A percentile compares a stretch with the other conserved stretches of the same genome.
These are phyloP conservation scores for Yarrowia sp. DNA, from an alignment of 805 yeast species.

Conservation along the genomic window DNA sequence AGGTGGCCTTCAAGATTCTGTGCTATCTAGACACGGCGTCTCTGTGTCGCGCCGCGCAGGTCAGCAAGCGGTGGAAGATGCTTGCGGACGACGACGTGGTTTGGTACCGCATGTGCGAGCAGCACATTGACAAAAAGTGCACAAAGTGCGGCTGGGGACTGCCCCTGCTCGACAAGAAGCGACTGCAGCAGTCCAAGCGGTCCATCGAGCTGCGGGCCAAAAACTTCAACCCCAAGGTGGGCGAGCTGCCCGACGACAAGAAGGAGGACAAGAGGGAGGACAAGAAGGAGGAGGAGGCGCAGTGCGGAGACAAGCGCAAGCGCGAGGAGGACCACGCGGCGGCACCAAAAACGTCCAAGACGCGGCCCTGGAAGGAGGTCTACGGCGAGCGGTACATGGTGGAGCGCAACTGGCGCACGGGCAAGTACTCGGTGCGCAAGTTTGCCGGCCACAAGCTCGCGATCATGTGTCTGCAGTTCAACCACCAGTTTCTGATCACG, in stretches of 20 bases:
- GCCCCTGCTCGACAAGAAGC: slow-evolving; percentile 83
- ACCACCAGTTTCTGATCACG: slow-evolving; percentile 74
- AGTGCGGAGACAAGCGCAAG: not conserved
- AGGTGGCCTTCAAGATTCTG: slow-evolving; percentile 76
- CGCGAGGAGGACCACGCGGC: not conserved
- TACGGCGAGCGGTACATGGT: slow-evolving; percentile 87
- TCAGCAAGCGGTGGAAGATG: slow-evolving; percentile 78
- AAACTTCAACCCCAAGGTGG: not conserved
- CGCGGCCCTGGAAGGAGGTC: slow-evolving; percentile 94
- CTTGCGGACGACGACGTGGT: slow-evolving; percentile 95
- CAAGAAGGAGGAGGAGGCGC: not conserved
- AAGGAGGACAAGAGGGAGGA: not conserved
- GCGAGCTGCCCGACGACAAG: too few species aligned
- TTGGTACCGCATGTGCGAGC: slow-evolving; percentile 98
- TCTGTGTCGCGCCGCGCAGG: slow-evolving; percentile 92
- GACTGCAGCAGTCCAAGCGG: slow-evolving; percentile 39
- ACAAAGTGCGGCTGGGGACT: slow-evolving; percentile 99
- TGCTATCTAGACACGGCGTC: slow-evolving; percentile 90
- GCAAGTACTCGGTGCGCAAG: slow-evolving; percentile 58
- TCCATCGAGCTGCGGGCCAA: slow-evolving; percentile 37
- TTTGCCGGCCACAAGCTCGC: slow-evolving; percentile 85
- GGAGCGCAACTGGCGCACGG: slow-evolving; percentile 93
- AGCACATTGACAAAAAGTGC: slow-evolving; percentile 95
- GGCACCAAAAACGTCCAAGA: slow-evolving; percentile 36
- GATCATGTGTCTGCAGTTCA: slow-evolving; percentile 82